These are phyloP conservation scores for Trichoderma oligosporum DNA, from an alignment of 2,329 filamentous ascomycete species.

Conservation along the genomic window DNA sequence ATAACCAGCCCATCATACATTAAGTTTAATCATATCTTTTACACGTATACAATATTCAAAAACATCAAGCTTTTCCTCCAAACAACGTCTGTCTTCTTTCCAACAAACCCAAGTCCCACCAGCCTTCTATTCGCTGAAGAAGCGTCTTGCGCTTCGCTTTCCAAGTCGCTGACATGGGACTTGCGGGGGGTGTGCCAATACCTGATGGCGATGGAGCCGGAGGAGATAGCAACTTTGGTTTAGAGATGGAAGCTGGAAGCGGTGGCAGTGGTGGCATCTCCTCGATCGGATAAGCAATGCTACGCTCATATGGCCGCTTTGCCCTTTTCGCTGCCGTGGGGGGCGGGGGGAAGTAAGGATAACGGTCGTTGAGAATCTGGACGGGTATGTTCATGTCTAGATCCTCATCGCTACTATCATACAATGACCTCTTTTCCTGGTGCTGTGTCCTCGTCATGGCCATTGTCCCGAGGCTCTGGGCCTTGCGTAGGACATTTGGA, in stretches of 20 bases:
- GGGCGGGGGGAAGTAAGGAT: conserved; percentile 34
- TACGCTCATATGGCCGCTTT: conserved; percentile 24
- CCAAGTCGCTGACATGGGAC: conserved; percentile 21
- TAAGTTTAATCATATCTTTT: not conserved
- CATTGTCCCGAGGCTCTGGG: conserved; percentile 38
- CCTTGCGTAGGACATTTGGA: conserved; percentile 25
- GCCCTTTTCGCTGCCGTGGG: conserved; percentile 35
- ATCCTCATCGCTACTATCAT: conserved; percentile 27
- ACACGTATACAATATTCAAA: not conserved
- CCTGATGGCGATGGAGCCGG: conserved; percentile 20
- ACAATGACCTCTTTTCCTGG: conserved; percentile 27
- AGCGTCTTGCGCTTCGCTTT: conserved; percentile 45
- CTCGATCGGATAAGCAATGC: conserved; percentile 29
- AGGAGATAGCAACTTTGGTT: conserved; percentile 25
- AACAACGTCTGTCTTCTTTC: conserved; percentile 42
- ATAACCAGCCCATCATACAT: not conserved
- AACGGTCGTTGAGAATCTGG: conserved; percentile 19
- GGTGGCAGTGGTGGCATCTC: conserved; percentile 31
- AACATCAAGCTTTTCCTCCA: conserved; percentile 21
- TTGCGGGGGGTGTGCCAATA: conserved; percentile 20
- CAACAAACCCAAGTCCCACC: conserved; percentile 52
- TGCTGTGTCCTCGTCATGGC: conserved; percentile 30
- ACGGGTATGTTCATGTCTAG: conserved; percentile 27
- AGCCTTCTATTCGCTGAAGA: conserved; percentile 48
- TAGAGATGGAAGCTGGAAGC: conserved; percentile 21